Evolutionary conservation across 352 stramenopile genomes (phyloP).

Genomic region (Phytophthora citricola): DNA sequence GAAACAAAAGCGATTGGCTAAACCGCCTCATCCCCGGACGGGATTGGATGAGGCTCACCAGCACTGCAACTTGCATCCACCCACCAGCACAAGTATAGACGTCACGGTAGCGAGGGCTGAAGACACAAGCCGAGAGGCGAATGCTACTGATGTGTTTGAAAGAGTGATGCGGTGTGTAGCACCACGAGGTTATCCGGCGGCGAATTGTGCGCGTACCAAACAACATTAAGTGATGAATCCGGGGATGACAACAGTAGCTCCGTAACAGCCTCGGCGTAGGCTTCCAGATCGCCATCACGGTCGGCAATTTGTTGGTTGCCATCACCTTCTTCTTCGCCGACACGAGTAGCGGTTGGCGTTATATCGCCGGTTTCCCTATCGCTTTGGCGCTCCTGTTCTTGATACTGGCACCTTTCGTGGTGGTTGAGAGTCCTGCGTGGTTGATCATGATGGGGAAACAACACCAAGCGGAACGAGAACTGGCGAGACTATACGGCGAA

Average conservation of each 20-base stretch:
- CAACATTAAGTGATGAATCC: too few species aligned
- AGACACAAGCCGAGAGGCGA: too few species aligned
- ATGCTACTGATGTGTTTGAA: too few species aligned
- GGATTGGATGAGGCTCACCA: slow-evolving; percentile 20
- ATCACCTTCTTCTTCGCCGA: slow-evolving; percentile 39
- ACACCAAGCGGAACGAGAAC: slow-evolving; percentile 22
- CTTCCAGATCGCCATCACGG: slow-evolving; percentile 37
- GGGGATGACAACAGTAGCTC: slow-evolving; percentile 1
- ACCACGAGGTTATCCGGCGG: too few species aligned
- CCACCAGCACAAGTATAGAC: background rate
- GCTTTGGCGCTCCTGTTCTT: slow-evolving; percentile 35
- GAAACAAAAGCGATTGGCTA: slow-evolving; percentile 16
- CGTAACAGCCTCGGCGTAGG: slow-evolving; percentile 37
- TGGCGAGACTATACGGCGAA: slow-evolving; percentile 34
- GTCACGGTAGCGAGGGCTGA: too few species aligned
- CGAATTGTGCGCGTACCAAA: too few species aligned
- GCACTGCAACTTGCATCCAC: slow-evolving; percentile 4
- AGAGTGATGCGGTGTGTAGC: too few species aligned
- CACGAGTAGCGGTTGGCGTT: slow-evolving; percentile 36
- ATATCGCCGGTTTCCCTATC: slow-evolving; percentile 42
- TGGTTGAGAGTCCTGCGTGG: slow-evolving; percentile 33
- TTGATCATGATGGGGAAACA: slow-evolving; percentile 32
- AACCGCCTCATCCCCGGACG: slow-evolving; percentile 14
- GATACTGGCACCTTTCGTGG: slow-evolving; percentile 21
- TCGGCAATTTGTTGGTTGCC: slow-evolving; percentile 34